Conservation (phyloP, 2,329 filamentous ascomycete species). For the Curvularia sp. region DNA sequence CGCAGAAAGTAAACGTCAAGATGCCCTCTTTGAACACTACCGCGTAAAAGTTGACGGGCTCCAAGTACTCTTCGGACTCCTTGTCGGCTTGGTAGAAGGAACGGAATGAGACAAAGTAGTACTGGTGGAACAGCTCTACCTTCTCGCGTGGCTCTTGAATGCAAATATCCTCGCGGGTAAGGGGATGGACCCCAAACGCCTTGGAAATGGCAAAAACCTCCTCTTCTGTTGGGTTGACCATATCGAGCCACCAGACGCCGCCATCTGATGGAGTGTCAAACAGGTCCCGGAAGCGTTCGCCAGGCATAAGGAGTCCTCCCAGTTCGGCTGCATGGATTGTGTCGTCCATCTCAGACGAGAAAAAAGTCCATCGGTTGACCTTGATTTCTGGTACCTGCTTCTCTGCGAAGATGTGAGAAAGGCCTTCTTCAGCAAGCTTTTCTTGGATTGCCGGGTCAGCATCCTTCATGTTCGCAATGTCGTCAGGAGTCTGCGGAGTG, state of each 20-base stretch:
- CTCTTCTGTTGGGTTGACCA: conserved; percentile 86
- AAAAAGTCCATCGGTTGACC: conserved; percentile 90
- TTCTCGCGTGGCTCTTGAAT: conserved; percentile 97
- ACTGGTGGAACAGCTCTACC: conserved; percentile 95
- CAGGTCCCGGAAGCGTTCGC: conserved; percentile 86
- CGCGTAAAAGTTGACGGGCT: conserved; percentile 95
- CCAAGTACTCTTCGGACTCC: conserved; percentile 80
- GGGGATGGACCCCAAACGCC: conserved; percentile 91
- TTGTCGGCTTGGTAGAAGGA: conserved; percentile 88
- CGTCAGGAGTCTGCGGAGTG: conserved; percentile 48
- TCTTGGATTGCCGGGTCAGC: conserved; percentile 51
- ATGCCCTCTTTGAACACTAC: conserved; percentile 96
- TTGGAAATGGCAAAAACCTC: conserved; percentile 89
- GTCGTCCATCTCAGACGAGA: conserved; percentile 92
- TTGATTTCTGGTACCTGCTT: conserved; percentile 54
- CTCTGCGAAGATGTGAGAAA: conserved; percentile 45
- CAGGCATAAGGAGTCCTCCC: conserved; percentile 85
- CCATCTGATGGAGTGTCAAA: conserved; percentile 75
- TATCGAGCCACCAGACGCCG: conserved; percentile 98
- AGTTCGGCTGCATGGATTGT: conserved; percentile 91
- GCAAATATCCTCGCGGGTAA: conserved; percentile 95
- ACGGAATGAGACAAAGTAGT: conserved; percentile 98
- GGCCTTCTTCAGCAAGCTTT: conserved; percentile 51
- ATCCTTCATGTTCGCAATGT: conserved; percentile 39
- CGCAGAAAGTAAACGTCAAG: conserved; percentile 90